These are phyloP conservation scores for Polygonum aviculare DNA, from an alignment of 148 eudicot species.

Conservation along the genomic window DNA sequence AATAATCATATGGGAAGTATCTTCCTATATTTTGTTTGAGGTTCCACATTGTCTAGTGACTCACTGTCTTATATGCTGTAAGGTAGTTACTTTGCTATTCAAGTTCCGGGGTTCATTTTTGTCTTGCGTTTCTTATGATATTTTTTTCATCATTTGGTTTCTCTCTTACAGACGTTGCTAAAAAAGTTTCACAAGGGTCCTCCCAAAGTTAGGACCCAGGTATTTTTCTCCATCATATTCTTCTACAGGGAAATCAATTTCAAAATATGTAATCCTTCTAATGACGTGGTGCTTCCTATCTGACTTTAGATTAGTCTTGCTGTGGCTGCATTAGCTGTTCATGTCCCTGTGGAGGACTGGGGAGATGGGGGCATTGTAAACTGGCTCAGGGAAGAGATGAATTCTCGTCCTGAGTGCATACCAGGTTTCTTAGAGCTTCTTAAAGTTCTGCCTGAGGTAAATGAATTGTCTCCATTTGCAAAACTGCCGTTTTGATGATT, in stretches of 20 bases:
- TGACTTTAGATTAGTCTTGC: constrained; percentile 84
- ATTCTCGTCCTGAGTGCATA: constrained; percentile 68
- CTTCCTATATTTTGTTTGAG: not conserved
- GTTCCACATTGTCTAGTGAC: not conserved
- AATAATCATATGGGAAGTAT: not conserved
- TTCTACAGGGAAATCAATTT: not conserved
- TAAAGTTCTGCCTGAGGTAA: constrained; percentile 95
- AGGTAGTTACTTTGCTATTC: not conserved
- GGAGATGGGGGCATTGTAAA: constrained; percentile 85
- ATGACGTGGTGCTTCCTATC: not conserved
- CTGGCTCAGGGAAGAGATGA: constrained; percentile 90
- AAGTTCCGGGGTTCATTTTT: not conserved
- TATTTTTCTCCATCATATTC: constrained; percentile 18
- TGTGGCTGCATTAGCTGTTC: constrained; percentile 97
- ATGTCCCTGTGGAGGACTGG: constrained; percentile 94
- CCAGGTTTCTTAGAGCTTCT: constrained; percentile 92
- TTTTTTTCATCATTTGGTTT: constrained; percentile 8
- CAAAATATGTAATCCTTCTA: not conserved
- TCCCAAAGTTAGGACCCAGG: constrained; percentile 98
- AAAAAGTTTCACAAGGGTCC: constrained; percentile 81
- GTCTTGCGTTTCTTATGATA: not conserved
- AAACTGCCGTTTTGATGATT: not conserved
- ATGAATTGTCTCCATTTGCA: not conserved
- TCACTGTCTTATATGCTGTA: not conserved
- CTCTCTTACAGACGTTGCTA: constrained; percentile 58